phyloP scores from a whole-genome alignment of 2,329 filamentous ascomycete genomes.

The Ustulina deusta region DNA sequence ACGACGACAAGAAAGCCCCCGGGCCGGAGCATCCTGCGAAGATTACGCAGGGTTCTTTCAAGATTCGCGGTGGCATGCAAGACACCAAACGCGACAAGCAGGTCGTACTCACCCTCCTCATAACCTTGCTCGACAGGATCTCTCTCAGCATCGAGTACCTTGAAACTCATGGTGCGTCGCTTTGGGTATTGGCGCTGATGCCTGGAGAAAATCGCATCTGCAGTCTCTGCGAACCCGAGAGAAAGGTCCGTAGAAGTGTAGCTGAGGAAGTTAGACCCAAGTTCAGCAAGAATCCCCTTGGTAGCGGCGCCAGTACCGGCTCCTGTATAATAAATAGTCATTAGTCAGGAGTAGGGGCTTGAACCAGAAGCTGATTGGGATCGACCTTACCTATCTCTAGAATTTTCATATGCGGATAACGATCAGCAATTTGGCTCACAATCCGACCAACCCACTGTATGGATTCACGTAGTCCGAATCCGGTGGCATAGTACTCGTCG shows the following conservation, averaged over 20 bases:
- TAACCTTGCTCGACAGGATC: background rate
- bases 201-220: slow-evolving; percentile 46
- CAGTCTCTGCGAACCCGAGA: slow-evolving; percentile 53
- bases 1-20: slow-evolving; percentile 52
- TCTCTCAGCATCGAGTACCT: background rate
- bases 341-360: background rate
- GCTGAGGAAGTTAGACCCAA: slow-evolving; percentile 40
- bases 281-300: slow-evolving; percentile 47
- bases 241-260: slow-evolving; percentile 59
- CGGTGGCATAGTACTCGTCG: slow-evolving; percentile 32
- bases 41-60: background rate
- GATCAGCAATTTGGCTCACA: slow-evolving; percentile 31
- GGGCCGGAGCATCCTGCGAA: slow-evolving; percentile 48
- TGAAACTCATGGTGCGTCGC: no score
- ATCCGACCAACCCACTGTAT: slow-evolving; percentile 15
- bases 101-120: background rate
- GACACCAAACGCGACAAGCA: background rate
- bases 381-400: slow-evolving; percentile 31
- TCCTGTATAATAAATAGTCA: slow-evolving; percentile 26
- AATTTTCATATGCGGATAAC: slow-evolving; percentile 36
- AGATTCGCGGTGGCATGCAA: background rate
- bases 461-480: slow-evolving; percentile 11
- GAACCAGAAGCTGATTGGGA: background rate
- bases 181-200: slow-evolving; percentile 38
- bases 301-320: slow-evolving; percentile 57